Evolutionary conservation across 1,284 basidiomycete genomes (phyloP), one percentile per base, ranked within the genome.

Genomic region (Mycena citricolor): DNA sequence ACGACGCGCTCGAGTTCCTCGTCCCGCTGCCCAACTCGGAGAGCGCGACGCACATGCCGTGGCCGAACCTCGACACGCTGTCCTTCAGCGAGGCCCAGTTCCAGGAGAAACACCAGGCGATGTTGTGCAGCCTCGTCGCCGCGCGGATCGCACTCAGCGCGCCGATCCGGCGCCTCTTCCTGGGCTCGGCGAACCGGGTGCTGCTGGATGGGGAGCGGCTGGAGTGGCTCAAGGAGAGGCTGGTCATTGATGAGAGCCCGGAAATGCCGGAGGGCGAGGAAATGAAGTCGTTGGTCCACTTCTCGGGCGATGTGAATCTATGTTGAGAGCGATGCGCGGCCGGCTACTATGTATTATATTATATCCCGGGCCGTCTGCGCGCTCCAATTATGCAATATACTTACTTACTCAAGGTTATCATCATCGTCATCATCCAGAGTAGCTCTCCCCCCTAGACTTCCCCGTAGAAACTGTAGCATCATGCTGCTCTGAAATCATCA

Each of bases 71-170:
- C 2, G 32, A 26, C 8, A 16, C 40, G 1, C 23, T 51, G 2
- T 20, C 37, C 10, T 51, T 51, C 16, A 46, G 32, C 24, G 44
- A 46, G 25, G 49, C 49, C 3, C 49, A 51, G 40, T 51, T 51
- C 36, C 34, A 38, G 13, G 49, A 51, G 23, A 45, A 43, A 32
- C 49, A 46, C 23, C 49, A 51, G 40, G 32, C 36, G 32, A 42
- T 47, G 49, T 21, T 51, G 16, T 46, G 44, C 28, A 51, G 5
- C 14, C 31, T 51, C 19, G 44, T 51, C 11, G 17, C 38, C 13
- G 40, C 49, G 17, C 44, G 49, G 17, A 39, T 47, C 21, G 39
- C 44, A 11, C 29, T 51, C 19, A 31, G 40, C 5, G 22, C 49
- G 8, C 49, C 49, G 20, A 41, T 51, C 14, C 23, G 31, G 10